Evolutionary conservation across 1,284 basidiomycete species (phyloP).

Genomic region (Stereum hirsutum): DNA sequence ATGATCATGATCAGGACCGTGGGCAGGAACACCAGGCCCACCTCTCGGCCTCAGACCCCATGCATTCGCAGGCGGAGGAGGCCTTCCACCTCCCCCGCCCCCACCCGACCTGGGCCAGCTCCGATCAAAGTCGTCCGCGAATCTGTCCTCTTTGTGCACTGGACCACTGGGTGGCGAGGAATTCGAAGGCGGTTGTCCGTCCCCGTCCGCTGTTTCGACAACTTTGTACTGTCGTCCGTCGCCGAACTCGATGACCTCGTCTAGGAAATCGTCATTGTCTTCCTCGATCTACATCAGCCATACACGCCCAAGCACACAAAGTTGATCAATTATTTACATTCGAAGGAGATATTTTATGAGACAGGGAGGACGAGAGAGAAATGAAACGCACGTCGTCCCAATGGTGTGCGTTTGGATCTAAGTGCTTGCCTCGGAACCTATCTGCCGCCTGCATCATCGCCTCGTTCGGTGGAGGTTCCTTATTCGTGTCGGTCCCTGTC

Average conservation of each 20-base stretch:
- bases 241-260: constrained; percentile 86
- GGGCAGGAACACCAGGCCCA: no score
- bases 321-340: no score
- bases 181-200: constrained; percentile 21
- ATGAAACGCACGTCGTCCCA: constrained; percentile 95
- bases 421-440: constrained; percentile 84
- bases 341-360: neutral
- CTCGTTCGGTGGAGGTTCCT: constrained; percentile 32
- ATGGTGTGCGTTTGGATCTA: constrained; percentile 87
- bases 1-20: constrained; percentile 39
- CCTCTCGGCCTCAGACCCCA: no score
- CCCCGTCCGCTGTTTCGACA: constrained; percentile 38
- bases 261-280: constrained; percentile 85
- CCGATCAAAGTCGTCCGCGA: constrained; percentile 85
- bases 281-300: constrained; percentile 59
- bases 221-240: constrained; percentile 87
- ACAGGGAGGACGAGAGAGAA: no score
- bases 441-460: constrained; percentile 68
- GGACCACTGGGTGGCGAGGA: constrained; percentile 15
- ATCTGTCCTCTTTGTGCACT: constrained; percentile 69
- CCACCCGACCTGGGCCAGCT: no score
- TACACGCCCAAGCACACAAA: neutral
- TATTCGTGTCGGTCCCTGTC: constrained; percentile 48
- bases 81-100: no score
- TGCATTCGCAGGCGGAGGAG: no score